Percentiles rank a stretch among this genome's conserved stretches.
phyloP scores from a whole-genome alignment of 169 alveolate genomes.

The Neospora caninum region DNA sequence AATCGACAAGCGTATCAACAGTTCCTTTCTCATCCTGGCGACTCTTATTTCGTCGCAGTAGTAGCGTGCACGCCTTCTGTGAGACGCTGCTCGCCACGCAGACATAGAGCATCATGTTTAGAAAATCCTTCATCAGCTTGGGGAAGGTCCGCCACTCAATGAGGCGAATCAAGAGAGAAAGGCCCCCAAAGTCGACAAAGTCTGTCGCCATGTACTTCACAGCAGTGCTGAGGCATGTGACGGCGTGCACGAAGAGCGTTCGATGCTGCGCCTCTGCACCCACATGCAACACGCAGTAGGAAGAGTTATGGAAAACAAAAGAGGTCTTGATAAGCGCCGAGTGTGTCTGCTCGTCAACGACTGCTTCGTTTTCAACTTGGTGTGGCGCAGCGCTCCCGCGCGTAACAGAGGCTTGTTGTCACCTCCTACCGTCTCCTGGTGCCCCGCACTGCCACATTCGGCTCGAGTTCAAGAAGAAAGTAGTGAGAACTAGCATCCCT shows the following conservation, averaged over 20 bases:
- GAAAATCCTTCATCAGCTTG: background rate
- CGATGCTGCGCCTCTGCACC: slow-evolving; percentile 11
- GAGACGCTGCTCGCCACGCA: slow-evolving; percentile 2
- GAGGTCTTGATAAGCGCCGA: too few species aligned
- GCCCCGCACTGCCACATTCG: too few species aligned
- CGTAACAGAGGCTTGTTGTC: too few species aligned
- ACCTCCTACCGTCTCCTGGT: too few species aligned
- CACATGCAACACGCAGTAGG: background rate
- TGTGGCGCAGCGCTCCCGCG: background rate
- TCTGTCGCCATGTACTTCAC: background rate
- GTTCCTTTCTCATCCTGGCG: background rate
- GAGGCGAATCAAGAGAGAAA: background rate
- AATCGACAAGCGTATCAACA: background rate
- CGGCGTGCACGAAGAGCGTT: slow-evolving; percentile 8
- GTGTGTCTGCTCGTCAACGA: background rate
- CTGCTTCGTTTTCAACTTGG: background rate
- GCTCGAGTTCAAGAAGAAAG: too few species aligned
- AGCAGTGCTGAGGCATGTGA: background rate
- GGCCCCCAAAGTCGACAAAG: background rate
- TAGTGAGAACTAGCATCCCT: too few species aligned
- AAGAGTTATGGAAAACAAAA: background rate
- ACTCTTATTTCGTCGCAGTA: background rate
- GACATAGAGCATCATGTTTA: background rate
- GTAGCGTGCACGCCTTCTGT: background rate
- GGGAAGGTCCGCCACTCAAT: background rate